These are phyloP conservation scores for Vanderwaltozyma tropicalis DNA, from an alignment of 805 yeast genomes.

Conservation along the genomic window DNA sequence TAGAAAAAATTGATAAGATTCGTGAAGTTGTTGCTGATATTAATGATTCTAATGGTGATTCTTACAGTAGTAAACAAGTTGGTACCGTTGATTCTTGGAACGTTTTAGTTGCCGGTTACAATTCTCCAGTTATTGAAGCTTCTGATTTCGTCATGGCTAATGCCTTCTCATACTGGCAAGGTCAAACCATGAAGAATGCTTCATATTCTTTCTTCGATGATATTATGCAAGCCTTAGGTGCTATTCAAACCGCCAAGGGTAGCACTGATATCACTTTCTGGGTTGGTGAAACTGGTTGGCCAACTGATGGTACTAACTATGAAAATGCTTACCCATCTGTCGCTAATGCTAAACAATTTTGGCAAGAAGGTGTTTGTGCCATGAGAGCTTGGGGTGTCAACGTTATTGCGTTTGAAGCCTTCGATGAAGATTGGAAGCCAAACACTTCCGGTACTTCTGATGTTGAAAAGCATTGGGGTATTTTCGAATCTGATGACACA, in stretches of 20 bases:
- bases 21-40: conserved; percentile 50
- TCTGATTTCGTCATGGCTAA: conserved; percentile 84
- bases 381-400: conserved; percentile 94
- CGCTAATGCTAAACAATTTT: conserved; percentile 66
- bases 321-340: conserved; percentile 59
- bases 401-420: conserved; percentile 87
- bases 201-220: conserved; percentile 91
- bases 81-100: conserved; percentile 98
- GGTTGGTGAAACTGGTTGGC: conserved; percentile 99
- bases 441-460: conserved; percentile 72
- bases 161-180: conserved; percentile 99
- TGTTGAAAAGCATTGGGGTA: conserved; percentile 95
- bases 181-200: conserved; percentile 74
- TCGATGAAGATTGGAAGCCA: conserved; percentile 96
- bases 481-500: conserved; percentile 45
- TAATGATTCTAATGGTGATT: conserved; percentile 70
- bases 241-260: conserved; percentile 78
- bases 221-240: conserved; percentile 93
- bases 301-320: conserved; percentile 70
- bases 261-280: conserved; percentile 77
- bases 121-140: conserved; percentile 61
- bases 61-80: conserved; percentile 62
- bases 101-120: conserved; percentile 69
- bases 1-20: conserved; percentile 52
- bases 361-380: conserved; percentile 86